Conservation (phyloP, 75 land plant genomes). For the Isoetes taiwanensis region DNA sequence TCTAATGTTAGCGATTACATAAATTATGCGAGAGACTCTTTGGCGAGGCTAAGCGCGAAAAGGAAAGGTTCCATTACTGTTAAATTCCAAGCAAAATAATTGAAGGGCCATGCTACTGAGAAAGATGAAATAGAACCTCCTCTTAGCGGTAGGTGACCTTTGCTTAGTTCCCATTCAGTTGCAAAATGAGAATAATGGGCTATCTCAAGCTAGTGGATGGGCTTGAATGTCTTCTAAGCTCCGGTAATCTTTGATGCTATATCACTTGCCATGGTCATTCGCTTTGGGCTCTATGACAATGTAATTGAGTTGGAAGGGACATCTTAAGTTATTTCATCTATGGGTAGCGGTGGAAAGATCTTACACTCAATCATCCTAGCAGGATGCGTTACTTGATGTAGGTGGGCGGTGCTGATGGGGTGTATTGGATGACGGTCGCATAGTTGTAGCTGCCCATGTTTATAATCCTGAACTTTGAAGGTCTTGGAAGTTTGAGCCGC, state of each 20-base stretch:
- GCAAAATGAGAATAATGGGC: slow-evolving; percentile 20
- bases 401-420: slow-evolving; percentile 31
- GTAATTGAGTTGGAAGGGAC: slow-evolving; percentile 18
- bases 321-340: slow-evolving; percentile 25
- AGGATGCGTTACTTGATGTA: slow-evolving; percentile 26
- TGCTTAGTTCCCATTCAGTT: slow-evolving; percentile 31
- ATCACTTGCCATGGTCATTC: slow-evolving; percentile 15
- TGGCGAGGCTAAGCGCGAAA: too few relatives aligned
- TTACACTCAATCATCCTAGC: slow-evolving; percentile 21
- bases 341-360: slow-evolving; percentile 32
- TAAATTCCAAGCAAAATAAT: too few relatives aligned
- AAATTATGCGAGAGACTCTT: too few relatives aligned
- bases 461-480: slow-evolving; percentile 24
- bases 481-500: slow-evolving; percentile 27
- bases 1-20: too few relatives aligned
- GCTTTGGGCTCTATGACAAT: slow-evolving; percentile 23
- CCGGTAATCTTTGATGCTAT: slow-evolving; percentile 18
- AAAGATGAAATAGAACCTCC: too few relatives aligned
- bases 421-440: slow-evolving; percentile 28
- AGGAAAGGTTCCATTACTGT: too few relatives aligned
- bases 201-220: slow-evolving; percentile 22
- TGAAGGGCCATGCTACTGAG: too few relatives aligned
- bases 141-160: slow-evolving; percentile 11
- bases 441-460: slow-evolving; percentile 11
- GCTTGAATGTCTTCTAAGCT: slow-evolving; percentile 17